phyloP scores from a whole-genome alignment of 129 eudicot genomes.

The Ambrosia artemisiifolia region DNA sequence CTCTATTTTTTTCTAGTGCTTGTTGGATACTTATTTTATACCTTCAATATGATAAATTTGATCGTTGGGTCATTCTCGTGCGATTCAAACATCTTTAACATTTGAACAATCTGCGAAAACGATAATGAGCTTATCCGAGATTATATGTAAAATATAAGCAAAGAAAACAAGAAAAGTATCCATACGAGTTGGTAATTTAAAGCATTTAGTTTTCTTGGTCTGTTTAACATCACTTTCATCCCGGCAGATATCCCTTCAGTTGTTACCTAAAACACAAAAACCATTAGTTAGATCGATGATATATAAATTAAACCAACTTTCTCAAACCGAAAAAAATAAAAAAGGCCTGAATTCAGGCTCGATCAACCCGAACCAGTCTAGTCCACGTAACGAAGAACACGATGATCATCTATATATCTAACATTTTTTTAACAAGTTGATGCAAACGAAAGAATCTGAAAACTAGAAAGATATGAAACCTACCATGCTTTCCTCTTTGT shows the following conservation, averaged over 20 bases:
- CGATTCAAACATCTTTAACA: conserved; percentile 23
- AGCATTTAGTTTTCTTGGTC: conserved; percentile 37
- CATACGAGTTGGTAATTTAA: conserved; percentile 38
- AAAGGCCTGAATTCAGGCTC: too few relatives aligned
- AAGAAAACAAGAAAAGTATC: not conserved
- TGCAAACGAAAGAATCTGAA: not conserved
- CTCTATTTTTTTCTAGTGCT: too few relatives aligned
- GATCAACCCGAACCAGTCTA: not conserved
- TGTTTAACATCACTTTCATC: conserved; percentile 34
- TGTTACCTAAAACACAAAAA: conserved; percentile 21
- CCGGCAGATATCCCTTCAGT: conserved; percentile 19
- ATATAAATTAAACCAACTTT: too few relatives aligned
- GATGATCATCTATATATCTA: not conserved
- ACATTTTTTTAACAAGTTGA: not conserved
- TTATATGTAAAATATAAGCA: not conserved
- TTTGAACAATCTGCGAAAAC: conserved; percentile 30
- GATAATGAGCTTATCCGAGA: not conserved
- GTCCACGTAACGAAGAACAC: too few relatives aligned
- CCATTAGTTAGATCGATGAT: not conserved
- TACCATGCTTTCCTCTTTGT: conserved; percentile 15
- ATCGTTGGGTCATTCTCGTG: conserved; percentile 37
- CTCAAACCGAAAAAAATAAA: too few relatives aligned
- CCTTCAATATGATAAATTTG: conserved; percentile 42
- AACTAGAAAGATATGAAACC: not conserved
- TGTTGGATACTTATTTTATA: not conserved